Base-by-base conservation (phyloP, 257 asterid genomes). In the Linderniella brevidens region DNA sequence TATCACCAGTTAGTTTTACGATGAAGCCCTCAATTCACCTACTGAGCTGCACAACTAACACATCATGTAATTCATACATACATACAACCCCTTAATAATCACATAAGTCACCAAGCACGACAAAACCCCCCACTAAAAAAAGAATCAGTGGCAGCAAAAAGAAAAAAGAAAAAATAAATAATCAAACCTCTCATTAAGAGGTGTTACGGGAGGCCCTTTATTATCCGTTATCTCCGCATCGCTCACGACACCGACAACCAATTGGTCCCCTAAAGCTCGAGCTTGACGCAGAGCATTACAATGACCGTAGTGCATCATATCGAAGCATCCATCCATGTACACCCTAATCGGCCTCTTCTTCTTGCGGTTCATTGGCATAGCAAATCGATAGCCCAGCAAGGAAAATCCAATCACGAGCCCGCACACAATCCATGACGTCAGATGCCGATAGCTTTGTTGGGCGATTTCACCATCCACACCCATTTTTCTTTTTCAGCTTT, bases 251-350 rank as follows among this genome's bases (percentile, higher is more conserved):
- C 96, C 96, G 11, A 86, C 93, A 9, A 87, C 87, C 69, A 83
- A 74, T 65, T 87, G 95, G 66, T 83, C 95, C 17, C 95, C 93
- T 3, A 87, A 84, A 48, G 97, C 83, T 35, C 97, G 76, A 59
- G 97, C 97, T 65, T 87, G 97, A 44, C 97, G 94, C 53, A 87
- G 92, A 46, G 97, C 97, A 59, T 87, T 87, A 58, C 95, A 80
- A 62, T 87, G 97, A 14, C 97, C 97, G 58, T 87, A 87, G 64
- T 87, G 97, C 97, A 87, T 87, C 97, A 87, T 79, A 56, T 87
- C 94, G 60, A 87, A 87, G 62, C 94, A 83, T 17, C 97, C 94
- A 56, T 83, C 95, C 97, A 87, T 87, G 45, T 87, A 82, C 25
- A 87, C 97, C 82, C 95, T 70, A 45, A 87, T 71, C 8, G 86